Evolutionary conservation across 1,139 yeast species (phyloP), one percentile per base, ranked within the genome.

Genomic region (Suhomyces chickasaworum): DNA sequence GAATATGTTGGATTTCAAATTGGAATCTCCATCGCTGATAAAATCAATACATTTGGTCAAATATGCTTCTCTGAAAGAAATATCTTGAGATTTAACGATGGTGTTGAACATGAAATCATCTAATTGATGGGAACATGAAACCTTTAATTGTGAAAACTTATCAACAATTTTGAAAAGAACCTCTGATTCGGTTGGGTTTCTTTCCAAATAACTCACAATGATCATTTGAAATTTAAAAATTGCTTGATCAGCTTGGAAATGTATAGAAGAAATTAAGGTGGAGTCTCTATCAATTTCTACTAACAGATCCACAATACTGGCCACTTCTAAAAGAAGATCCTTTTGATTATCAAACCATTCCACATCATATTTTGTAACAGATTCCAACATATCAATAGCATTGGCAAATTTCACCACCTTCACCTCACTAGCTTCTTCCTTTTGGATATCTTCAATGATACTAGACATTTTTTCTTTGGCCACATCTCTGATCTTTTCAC

Each of bases 221-320:
- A 86, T 60, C 0, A 51, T 47, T 60, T 87, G 95, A 34, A 88
- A 72, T 42, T 77, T 83, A 20, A 76, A 77, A 33, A 86, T 69
- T 0, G 95, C 82, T 58, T 86, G 93, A 44, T 80, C 86, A n/a
- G 87, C 75, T 60, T 86, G 89, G 60, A 89, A 78, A 50, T 83
- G 89, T 18, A 83, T 69, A 1, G 86, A 74, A 0, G 91, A 83
- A 1, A 81, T 75, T 44, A 81, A 66, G 1, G 81, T 65, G 2
- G 80, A 70, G 0, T 65, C 55, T 30, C 61, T 60, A 44, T 76
- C 71, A 33, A 79, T 68, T 2, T 67, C 61, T 1, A 70, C 63
- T 13, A 84, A 75, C 37, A 72, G 71, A 42, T 74, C 80, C 0
- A 75, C 69, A 34, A 79, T 58, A 1, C 70, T 65, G 1, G 80